phyloP scores from a whole-genome alignment of 1,284 basidiomycete species.

The Jaminaea rosea region DNA sequence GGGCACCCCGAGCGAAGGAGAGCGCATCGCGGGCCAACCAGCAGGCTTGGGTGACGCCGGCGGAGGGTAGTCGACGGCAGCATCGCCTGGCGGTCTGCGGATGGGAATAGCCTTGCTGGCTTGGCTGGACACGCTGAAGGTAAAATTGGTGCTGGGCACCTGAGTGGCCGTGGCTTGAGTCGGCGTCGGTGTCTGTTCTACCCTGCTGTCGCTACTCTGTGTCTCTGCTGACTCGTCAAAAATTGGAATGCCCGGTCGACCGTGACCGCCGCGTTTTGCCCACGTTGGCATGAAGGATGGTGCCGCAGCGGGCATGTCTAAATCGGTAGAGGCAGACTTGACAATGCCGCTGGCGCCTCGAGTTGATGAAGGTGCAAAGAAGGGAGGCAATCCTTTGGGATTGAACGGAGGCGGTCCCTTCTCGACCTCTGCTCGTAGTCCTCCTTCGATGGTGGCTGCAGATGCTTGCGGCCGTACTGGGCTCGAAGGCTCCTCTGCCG shows the following conservation, averaged over 20 bases:
- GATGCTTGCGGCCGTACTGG: constrained; percentile 19
- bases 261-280: constrained; percentile 14
- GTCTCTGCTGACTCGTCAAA: constrained; percentile 6
- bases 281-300: constrained; percentile 29
- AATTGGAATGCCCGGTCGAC: constrained; percentile 20
- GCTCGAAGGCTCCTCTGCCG: constrained; percentile 14
- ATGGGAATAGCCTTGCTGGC: constrained; percentile 31
- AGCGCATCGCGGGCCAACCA: too few relatives aligned
- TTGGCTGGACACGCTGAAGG: constrained; percentile 1
- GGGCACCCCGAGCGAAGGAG: too few relatives aligned
- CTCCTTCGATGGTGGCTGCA: constrained; percentile 31
- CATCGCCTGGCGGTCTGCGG: constrained; percentile 12
- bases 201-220: too few relatives aligned
- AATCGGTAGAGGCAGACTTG: background rate
- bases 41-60: too few relatives aligned
- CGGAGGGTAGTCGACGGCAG: background rate
- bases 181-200: too few relatives aligned
- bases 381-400: background rate
- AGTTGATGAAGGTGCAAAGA: background rate
- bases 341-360: background rate
- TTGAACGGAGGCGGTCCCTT: constrained; percentile 21
- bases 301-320: constrained; percentile 18
- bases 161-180: too few relatives aligned
- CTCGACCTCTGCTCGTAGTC: constrained; percentile 12
- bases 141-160: constrained; percentile 6